A percentile compares a stretch with the other conserved stretches of the same genome.
Evolutionary conservation across 768 basidiomycete species (phyloP).

Genomic region (Fomitopsis serialis): DNA sequence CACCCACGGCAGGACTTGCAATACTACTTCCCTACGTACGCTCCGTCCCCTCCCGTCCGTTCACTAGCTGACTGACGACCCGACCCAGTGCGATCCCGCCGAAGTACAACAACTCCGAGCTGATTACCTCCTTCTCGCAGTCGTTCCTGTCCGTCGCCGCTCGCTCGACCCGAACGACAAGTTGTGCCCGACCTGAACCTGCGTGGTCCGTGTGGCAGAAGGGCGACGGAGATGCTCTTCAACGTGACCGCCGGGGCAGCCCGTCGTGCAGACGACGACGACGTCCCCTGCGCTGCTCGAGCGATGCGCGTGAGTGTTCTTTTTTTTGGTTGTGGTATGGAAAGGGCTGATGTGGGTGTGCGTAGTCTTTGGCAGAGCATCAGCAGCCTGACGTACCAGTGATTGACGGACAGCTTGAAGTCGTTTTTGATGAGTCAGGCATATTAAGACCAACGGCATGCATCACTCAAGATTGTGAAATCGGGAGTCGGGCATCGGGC

Average conservation of each 20-base stretch:
- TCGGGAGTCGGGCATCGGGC: no score
- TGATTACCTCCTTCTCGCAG: constrained; percentile 23
- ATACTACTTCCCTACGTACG: constrained; percentile 6
- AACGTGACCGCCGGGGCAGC: constrained; percentile 3
- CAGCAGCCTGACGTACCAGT: no score
- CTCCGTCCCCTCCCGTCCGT: background rate
- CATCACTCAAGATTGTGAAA: no score
- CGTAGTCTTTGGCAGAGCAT: no score
- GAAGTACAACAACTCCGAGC: constrained; percentile 20
- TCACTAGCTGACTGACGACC: background rate
- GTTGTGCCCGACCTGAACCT: background rate
- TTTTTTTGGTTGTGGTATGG: no score
- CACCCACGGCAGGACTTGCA: constrained; percentile 9
- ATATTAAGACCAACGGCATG: no score
- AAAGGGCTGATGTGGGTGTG: no score
- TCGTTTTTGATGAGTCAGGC: no score
- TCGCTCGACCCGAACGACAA: constrained; percentile 20
- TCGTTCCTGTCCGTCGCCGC: constrained; percentile 21
- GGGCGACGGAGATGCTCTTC: constrained; percentile 8
- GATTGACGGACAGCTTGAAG: no score
- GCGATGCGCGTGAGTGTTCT: constrained; percentile 5
- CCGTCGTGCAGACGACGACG: background rate
- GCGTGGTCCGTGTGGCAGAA: background rate
- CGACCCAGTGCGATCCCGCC: background rate
- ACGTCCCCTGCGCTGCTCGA: constrained; percentile 5